Base-by-base conservation (phyloP, 768 basidiomycete genomes). In the Mrakia blollopis region DNA sequence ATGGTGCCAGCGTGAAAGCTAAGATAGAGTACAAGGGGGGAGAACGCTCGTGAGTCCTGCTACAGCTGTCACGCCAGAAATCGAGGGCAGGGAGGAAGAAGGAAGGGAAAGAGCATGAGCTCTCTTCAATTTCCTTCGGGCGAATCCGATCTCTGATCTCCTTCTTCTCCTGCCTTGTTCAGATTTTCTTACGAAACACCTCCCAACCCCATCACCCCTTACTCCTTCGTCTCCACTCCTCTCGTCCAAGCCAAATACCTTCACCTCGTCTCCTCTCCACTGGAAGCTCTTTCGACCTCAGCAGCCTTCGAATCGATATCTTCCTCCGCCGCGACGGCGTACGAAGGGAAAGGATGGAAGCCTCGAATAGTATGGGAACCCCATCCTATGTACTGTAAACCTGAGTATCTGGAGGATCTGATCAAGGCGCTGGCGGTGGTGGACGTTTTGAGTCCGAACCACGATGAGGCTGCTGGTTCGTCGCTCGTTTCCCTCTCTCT, bases 321-420 rank as follows among this genome's bases (percentile, higher is more conserved):
- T 30, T 39, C 47, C 10, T 13, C 70, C 14, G 70, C 23, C 10
- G 6, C 35, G 70, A 57, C 57, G 25, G 9, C 47, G 50, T 50
- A 54, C 47, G 50, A 30, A 30, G 47, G 32, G 32, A 25, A n/a
- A n/a, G 21, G 30, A 13, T 75, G 74, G 74, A 32, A 54, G 2
- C 63, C 74, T 25, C 62, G 35, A 2, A 63, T 75, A 41, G 74
- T 75, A 3, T 75, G 74, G 74, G 74, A 75, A 63, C 74, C 74
- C 11, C 74, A 75, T 37, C 74, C 74, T 1, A 67, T 62, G 47
- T 67, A 14, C 21, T 75, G 74, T 32, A 21, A 7, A 16, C 74
- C 74, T 28, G 65, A 67, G 3, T 25, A 67, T 62, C 74, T 67
- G 18, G 63, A 75, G 63, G 74, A 25, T 9, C 52, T 67, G 39